These are phyloP conservation scores for Saccharomycopsis phalli DNA, from an alignment of 1,139 yeast species.

Conservation along the genomic window DNA sequence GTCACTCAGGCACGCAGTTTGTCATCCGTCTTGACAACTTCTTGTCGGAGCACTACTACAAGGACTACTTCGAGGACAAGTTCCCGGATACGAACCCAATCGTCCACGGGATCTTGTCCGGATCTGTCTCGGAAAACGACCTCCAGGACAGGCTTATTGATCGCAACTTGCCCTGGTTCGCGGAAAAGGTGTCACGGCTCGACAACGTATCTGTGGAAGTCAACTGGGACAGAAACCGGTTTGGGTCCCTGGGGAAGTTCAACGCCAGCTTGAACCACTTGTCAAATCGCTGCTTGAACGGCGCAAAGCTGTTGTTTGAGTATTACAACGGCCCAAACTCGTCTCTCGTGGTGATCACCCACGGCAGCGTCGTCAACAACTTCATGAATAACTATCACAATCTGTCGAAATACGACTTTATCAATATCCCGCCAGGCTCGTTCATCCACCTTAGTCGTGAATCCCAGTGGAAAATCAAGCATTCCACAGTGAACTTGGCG, in stretches of 20 bases:
- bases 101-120: background rate
- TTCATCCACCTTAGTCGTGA: constrained; percentile 11
- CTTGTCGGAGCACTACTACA: constrained; percentile 10
- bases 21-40: constrained; percentile 14
- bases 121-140: background rate
- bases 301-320: constrained; percentile 6
- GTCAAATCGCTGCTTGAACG: constrained; percentile 11
- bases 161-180: constrained; percentile 3
- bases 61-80: constrained; percentile 4
- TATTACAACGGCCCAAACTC: constrained; percentile 3
- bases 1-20: background rate
- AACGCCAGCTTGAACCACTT: constrained; percentile 4
- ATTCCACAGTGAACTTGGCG: constrained; percentile 17
- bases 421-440: constrained; percentile 14
- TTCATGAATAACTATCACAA: constrained; percentile 14
- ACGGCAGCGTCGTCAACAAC: constrained; percentile 14
- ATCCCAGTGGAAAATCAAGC: constrained; percentile 9
- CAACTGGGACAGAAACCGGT: constrained; percentile 10
- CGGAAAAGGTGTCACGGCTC: background rate
- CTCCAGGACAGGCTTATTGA: constrained; percentile 8
- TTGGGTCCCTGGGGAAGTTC: constrained; percentile 12
- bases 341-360: constrained; percentile 12
- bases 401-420: constrained; percentile 5
- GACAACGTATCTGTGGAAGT: constrained; percentile 1
- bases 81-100: background rate